Base-by-base conservation (phyloP, 768 basidiomycete genomes). In the Cubamyces sp. region DNA sequence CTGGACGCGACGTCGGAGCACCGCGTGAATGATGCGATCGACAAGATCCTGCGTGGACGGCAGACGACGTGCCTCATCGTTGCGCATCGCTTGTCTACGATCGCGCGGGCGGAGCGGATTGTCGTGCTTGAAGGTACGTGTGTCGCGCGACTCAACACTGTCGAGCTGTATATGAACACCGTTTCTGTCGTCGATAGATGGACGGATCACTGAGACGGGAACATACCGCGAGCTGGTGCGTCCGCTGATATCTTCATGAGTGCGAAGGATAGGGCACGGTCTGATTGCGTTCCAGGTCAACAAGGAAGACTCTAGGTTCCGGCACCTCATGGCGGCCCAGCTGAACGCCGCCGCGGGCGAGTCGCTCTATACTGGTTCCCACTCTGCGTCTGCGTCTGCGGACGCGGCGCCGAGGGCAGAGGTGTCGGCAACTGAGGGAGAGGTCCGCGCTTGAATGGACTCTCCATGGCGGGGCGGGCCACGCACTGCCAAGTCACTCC, bases 41-140 rank as follows among this genome's bases (percentile, higher is more conserved):
- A 94, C 71, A 90, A 88, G 71, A 94, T 96, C 62, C 78, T 97
- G 48, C 81, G 83, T 55, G 85, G 86, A 46, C 78, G 88, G 47
- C 84, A 90, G 64, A 95, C 93, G 37, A 96, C 94, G 2, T 94
- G 94, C 68, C 72, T 95, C 25, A 88, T 96, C 57, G 93, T 96
- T 19, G 94, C 94, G 0, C 94, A 97, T 75, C 81, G 94, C 52
- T 72, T 97, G 56, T 94, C 92, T 23, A 94, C 94, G 3, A 94
- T 97, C 57, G 92, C 94, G 3, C 79, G 94, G 56, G 93, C 94
- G 1, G 93, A 95, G 70, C 81, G 91, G 42, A 92, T 97, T 47
- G 91, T 93, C 6, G 94, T 97, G 19, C 80, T 97, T 19, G 94
- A 97, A 77, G 88, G 88, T 88, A 49, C n/a, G 76, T 67, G 47